These are phyloP conservation scores for Penicillium antarcticum DNA, from an alignment of 495 filamentous ascomycete genomes.

Conservation along the genomic window DNA sequence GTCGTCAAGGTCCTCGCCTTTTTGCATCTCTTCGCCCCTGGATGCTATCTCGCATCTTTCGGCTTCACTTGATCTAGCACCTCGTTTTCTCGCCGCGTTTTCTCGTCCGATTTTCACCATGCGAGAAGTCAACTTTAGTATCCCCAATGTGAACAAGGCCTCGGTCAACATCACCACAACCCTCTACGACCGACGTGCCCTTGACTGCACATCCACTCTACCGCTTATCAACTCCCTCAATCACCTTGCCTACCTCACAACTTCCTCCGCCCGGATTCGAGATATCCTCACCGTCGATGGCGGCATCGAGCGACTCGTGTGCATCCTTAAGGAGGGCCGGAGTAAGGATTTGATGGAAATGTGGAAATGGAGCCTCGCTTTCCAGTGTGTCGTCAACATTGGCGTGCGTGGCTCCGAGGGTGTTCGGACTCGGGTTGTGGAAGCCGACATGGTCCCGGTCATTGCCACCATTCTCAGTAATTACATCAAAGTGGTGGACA, in stretches of 20 bases:
- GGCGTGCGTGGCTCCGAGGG: conserved; percentile 92
- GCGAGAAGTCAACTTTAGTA: conserved; percentile 99
- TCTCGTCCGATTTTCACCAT: conserved; percentile 49
- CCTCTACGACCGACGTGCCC: conserved; percentile 92
- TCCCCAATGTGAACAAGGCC: conserved; percentile 99
- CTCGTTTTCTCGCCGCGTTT: neutral
- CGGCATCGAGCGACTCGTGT: conserved; percentile 91
- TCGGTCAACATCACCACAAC: conserved; percentile 98
- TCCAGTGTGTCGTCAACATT: conserved; percentile 98
- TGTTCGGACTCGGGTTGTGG: conserved; percentile 90
- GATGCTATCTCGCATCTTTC: conserved; percentile 11
- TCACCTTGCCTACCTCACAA: conserved; percentile 96
- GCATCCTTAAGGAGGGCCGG: conserved; percentile 94
- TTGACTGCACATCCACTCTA: conserved; percentile 96
- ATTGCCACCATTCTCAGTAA: conserved; percentile 99
- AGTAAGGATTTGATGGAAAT: conserved; percentile 98
- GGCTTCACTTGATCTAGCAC: conserved; percentile 2
- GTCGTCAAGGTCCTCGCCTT: conserved; percentile 22
- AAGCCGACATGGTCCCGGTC: conserved; percentile 98
- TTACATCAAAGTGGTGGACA: conserved; percentile 94
- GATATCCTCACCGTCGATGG: conserved; percentile 98
- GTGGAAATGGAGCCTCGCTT: conserved; percentile 99
- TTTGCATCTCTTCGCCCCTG: conserved; percentile 7
- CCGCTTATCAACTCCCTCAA: conserved; percentile 98
- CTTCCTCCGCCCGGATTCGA: conserved; percentile 94